Base-by-base conservation (phyloP, 202 grass and related monocot genomes). In the Carex arenaria region DNA sequence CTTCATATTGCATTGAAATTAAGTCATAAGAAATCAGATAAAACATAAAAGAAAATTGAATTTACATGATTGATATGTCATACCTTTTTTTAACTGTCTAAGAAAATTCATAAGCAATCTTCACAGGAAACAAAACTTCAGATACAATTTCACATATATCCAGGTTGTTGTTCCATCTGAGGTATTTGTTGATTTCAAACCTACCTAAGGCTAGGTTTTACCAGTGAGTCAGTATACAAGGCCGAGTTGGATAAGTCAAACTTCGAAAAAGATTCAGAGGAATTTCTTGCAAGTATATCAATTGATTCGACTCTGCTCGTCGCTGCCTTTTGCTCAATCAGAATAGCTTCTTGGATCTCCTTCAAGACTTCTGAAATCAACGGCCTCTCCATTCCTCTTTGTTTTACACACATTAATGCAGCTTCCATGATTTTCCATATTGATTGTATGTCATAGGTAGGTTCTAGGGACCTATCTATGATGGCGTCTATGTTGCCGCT, bases 371-470 rank as follows among this genome's bases (percentile, higher is more conserved):
- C 92, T 7, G 92, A 90, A 69, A 94, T 94, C 7, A 85, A 52
- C 0, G 92, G 95, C 86, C 95, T 90, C 76, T 85, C 89, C 1
- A 51, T 56, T 0, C 90, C 87, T 53, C 84, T 87, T 6, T 86
- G 69, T 84, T 93, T 93, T 53, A 98, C 90, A 1, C 92, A 98
- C 87, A 91, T 91, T 32, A 91, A 84, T 0, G 89, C 87, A 18
- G 82, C 55, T 91, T 98, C 92, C 18, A 84, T 90, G 2, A 98
- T 98, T 89, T 98, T 98, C 95, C 95, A 95, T 51, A 95, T 56
- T 5, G 95, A 94, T 73, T 94, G 89, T 65, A 93, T 47, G 34
- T 98, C 71, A 26, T 93, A 95, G 17, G 85, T 89, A 3, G 70
- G 70, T 38, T 86, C 85, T 10, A 98, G 31, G 0, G 86, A 87